Conservation (phyloP, 768 basidiomycete genomes). For the Lactifluus volemus region DNA sequence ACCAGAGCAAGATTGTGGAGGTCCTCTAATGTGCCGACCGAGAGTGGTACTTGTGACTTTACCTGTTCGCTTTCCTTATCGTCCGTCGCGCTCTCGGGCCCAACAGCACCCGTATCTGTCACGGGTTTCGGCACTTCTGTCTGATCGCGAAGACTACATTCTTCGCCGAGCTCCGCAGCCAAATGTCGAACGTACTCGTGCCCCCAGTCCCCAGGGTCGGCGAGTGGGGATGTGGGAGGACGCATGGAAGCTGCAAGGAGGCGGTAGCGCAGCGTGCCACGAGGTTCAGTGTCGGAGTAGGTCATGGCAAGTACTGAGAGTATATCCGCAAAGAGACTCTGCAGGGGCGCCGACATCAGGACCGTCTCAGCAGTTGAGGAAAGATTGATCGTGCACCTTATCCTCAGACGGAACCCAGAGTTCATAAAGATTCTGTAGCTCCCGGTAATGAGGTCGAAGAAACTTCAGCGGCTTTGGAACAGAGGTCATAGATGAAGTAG, state of each 20-base stretch:
- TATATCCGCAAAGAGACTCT: slow-evolving; percentile 95
- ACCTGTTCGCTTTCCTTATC: slow-evolving; percentile 24
- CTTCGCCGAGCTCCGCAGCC: slow-evolving; percentile 92
- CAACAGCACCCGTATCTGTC: slow-evolving; percentile 12
- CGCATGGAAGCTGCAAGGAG: slow-evolving; percentile 69
- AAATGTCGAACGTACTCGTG: slow-evolving; percentile 98
- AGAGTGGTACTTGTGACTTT: slow-evolving; percentile 25
- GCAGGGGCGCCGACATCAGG: slow-evolving; percentile 8
- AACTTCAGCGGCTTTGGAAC: slow-evolving; percentile 99
- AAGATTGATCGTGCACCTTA: slow-evolving; percentile 40
- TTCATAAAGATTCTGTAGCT: slow-evolving; percentile 75
- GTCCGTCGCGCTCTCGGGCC: slow-evolving; percentile 22
- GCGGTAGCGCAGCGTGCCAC: slow-evolving; percentile 91
- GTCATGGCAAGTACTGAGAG: slow-evolving; percentile 99
- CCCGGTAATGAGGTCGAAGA: slow-evolving; percentile 87
- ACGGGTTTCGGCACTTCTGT: slow-evolving; percentile 30
- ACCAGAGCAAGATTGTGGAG: slow-evolving; percentile 69
- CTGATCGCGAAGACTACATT: slow-evolving; percentile 67
- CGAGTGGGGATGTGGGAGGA: slow-evolving; percentile 54
- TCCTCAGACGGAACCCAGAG: slow-evolving; percentile 71
- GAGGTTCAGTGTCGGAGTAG: slow-evolving; percentile 94
- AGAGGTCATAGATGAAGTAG: slow-evolving; percentile 98
- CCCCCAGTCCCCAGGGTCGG: slow-evolving; percentile 95
- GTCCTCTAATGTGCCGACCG: slow-evolving; percentile 60
- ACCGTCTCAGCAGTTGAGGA: background rate